Evolutionary conservation across 306 rosid species (phyloP).

Genomic region (Prunus fruticosa): DNA sequence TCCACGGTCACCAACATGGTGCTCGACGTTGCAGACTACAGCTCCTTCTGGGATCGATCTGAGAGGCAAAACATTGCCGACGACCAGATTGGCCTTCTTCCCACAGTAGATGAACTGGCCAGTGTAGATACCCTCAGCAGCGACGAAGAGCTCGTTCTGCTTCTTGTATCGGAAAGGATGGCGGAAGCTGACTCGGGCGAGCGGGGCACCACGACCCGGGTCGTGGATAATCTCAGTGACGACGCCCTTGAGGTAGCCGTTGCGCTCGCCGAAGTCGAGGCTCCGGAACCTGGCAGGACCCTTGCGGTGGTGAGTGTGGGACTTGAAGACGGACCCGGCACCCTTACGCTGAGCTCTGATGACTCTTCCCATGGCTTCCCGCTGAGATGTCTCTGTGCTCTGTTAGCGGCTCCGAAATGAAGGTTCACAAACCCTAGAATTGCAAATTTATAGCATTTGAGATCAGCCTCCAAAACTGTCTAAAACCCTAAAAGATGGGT

Average conservation of each 20-base stretch:
- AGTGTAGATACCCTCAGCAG: constrained; percentile 16
- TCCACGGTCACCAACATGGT: constrained; percentile 20
- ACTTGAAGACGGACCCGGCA: constrained; percentile 23
- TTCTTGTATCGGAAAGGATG: constrained; percentile 21
- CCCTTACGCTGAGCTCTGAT: constrained; percentile 28
- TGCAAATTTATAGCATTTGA: background rate
- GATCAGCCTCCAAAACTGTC: background rate
- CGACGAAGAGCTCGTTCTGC: constrained; percentile 24
- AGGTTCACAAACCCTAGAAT: background rate
- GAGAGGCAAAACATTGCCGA: constrained; percentile 12
- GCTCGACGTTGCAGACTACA: constrained; percentile 18
- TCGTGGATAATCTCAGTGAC: constrained; percentile 29
- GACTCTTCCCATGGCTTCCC: constrained; percentile 6
- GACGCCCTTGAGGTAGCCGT: constrained; percentile 26
- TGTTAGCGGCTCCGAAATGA: background rate
- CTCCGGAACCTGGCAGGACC: constrained; percentile 18
- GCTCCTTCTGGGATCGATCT: constrained; percentile 24
- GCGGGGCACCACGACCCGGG: constrained; percentile 16
- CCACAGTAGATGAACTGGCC: constrained; percentile 19
- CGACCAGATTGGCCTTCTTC: constrained; percentile 21
- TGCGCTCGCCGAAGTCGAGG: constrained; percentile 23
- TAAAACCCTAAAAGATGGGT: background rate
- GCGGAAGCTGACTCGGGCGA: constrained; percentile 22
- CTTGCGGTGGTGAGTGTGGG: constrained; percentile 26
- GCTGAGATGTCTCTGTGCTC: background rate